phyloP scores from a whole-genome alignment of 257 asterid species.

The Paraleonurus japonicus region DNA sequence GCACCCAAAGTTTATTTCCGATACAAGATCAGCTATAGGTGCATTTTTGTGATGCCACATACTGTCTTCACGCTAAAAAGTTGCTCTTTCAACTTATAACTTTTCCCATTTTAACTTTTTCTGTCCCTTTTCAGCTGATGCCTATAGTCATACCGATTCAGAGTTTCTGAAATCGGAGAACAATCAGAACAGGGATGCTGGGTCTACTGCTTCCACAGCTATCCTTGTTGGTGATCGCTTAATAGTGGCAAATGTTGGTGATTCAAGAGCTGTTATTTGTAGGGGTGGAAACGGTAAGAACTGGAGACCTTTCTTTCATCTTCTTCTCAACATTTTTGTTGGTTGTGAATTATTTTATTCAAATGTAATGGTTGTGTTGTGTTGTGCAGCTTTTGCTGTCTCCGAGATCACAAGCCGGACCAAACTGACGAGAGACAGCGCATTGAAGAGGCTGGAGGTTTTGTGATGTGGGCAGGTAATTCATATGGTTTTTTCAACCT shows the following conservation, averaged over 20 bases:
- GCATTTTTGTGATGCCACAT: constrained; percentile 12
- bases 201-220: constrained; percentile 99
- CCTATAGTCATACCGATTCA: constrained; percentile 85
- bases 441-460: constrained; percentile 99
- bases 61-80: neutral
- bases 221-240: constrained; percentile 92
- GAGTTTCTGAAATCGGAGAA: constrained; percentile 90
- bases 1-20: constrained; percentile 93
- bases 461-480: constrained; percentile 99
- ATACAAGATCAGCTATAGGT: constrained; percentile 93
- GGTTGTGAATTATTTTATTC: constrained; percentile 3
- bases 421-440: constrained; percentile 91
- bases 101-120: neutral
- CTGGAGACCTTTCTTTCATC: neutral
- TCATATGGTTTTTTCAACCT: neutral
- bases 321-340: neutral
- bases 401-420: constrained; percentile 99
- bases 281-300: constrained; percentile 81
- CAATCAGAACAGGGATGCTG: constrained; percentile 88
- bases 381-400: constrained; percentile 72
- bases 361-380: constrained; percentile 14
- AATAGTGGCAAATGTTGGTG: constrained; percentile 94
- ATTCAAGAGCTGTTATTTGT: constrained; percentile 92
- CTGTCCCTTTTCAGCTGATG: constrained; percentile 66
- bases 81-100: neutral